Evolutionary conservation across 306 rosid genomes (phyloP), one percentile per base, ranked within the genome.

Genomic region (Pyrus bretschneideri): DNA sequence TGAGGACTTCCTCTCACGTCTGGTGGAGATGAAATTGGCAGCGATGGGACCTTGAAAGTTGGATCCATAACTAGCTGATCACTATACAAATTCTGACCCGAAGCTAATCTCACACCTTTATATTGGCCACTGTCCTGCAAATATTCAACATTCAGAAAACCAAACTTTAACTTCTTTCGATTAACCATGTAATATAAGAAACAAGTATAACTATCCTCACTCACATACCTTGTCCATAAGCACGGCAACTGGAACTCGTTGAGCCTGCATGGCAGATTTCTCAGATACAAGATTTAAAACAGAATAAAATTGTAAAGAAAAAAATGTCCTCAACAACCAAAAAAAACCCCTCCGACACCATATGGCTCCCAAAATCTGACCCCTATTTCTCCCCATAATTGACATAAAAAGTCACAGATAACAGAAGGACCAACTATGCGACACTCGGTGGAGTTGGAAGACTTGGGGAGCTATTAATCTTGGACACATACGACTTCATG

Each of bases 31-130:
- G 84, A 76, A 77, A 83, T 71, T 65, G 70, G 80, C 1, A 74
- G 84, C 44, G 82, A 76, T 13, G 88, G 84, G 77, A 87, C 84
- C 0, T 54, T 81, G 82, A 89, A 86, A 78, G 92, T 89, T 44
- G 98, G 91, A 62, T 90, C 96, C 80, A 92, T 78, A 80, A 95
- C 81, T 81, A 95, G 84, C 79, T 85, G 95, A 44, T 83, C 81
- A 80, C 96, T 87, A 58, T 80, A 95, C 70, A 92, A 78, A 76
- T 90, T 88, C 80, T 95, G 96, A 74, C 97, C 93, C 1, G 98
- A 95, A 83, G 84, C 92, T 85, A 95, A 85, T 72, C 91, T 91
- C 72, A 95, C 90, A 79, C 98, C 98, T 78, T 86, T 95, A 69
- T 85, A 95, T 61, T 72, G 78, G 68, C 86, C 92, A 70, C 82